Evolutionary conservation across 1,139 yeast species (phyloP).

Genomic region (Pichia sp.): DNA sequence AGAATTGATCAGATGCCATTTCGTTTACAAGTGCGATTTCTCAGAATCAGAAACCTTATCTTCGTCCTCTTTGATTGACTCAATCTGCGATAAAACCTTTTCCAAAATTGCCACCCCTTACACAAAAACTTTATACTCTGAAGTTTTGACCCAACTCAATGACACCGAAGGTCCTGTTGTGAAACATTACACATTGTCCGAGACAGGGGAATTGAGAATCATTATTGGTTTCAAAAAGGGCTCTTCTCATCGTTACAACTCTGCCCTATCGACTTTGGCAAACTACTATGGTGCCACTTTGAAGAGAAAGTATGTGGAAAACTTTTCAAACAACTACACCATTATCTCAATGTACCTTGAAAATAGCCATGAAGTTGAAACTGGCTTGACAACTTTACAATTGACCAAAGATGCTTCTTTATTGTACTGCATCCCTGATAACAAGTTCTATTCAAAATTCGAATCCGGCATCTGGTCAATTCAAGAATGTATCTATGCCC

Average conservation of each 20-base stretch:
- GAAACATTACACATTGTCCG: conserved; percentile 77
- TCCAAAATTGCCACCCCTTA: conserved; percentile 73
- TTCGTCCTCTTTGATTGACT: conserved; percentile 43
- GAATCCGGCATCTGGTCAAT: conserved; percentile 76
- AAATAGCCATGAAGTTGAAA: conserved; percentile 44
- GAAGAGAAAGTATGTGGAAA: conserved; percentile 90
- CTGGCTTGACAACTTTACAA: conserved; percentile 79
- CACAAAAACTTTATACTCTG: conserved; percentile 73
- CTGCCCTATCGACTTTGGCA: conserved; percentile 83
- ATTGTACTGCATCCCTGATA: conserved; percentile 86
- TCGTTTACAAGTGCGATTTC: conserved; percentile 74
- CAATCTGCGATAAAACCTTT: conserved; percentile 77
- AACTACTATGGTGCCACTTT: conserved; percentile 84
- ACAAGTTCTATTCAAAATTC: conserved; percentile 71
- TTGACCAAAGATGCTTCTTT: conserved; percentile 92
- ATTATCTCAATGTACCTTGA: conserved; percentile 82
- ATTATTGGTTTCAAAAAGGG: conserved; percentile 85
- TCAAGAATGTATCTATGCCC: conserved; percentile 93
- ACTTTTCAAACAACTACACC: conserved; percentile 84
- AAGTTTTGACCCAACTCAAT: conserved; percentile 65
- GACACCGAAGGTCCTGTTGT: conserved; percentile 89
- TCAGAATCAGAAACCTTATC: conserved; percentile 25
- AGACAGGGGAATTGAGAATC: conserved; percentile 74
- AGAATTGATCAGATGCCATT: conserved; percentile 53
- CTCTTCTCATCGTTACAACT: conserved; percentile 80